Percentiles rank a stretch among this genome's conserved stretches.
phyloP scores from a whole-genome alignment of 1,284 basidiomycete species.

The Bjerkandera adusta region DNA sequence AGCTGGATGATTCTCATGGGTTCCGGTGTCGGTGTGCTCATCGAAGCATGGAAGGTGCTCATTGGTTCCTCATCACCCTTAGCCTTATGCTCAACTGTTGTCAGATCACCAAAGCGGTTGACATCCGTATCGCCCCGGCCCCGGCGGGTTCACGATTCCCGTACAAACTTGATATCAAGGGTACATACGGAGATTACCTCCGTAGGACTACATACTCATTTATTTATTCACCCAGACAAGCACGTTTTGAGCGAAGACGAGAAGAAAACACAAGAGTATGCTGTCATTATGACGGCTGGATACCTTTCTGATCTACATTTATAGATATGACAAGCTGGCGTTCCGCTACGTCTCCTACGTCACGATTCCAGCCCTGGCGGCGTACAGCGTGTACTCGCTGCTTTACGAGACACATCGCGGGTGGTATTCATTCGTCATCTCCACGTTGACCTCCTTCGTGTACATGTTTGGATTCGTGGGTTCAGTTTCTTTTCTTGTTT shows the following conservation, averaged over 20 bases:
- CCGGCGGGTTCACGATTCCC: conserved; percentile 66
- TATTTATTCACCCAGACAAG: conserved; percentile 61
- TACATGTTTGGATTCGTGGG: conserved; percentile 97
- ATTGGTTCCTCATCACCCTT: background rate
- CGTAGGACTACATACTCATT: background rate
- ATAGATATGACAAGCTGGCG: conserved; percentile 80
- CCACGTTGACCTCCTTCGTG: conserved; percentile 84
- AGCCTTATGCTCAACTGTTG: background rate
- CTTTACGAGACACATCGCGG: conserved; percentile 88
- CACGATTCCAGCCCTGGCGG: conserved; percentile 81
- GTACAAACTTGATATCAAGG: conserved; percentile 81
- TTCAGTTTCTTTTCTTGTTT: conserved; percentile 25
- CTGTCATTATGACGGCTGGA: conserved; percentile 12
- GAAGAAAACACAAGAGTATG: conserved; percentile 96
- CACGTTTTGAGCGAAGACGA: conserved; percentile 93
- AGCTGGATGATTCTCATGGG: conserved; percentile 94
- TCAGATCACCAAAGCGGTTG: conserved; percentile 84
- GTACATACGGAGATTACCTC: too few species aligned
- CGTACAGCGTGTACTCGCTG: conserved; percentile 87
- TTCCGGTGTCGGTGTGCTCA: conserved; percentile 83
- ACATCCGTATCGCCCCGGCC: conserved; percentile 67
- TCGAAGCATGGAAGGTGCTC: conserved; percentile 94
- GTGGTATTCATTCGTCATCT: conserved; percentile 95
- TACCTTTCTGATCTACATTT: conserved; percentile 19
- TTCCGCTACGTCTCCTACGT: conserved; percentile 91